Conservation (phyloP, 305 asterid species). For the Petunia hybrid region DNA sequence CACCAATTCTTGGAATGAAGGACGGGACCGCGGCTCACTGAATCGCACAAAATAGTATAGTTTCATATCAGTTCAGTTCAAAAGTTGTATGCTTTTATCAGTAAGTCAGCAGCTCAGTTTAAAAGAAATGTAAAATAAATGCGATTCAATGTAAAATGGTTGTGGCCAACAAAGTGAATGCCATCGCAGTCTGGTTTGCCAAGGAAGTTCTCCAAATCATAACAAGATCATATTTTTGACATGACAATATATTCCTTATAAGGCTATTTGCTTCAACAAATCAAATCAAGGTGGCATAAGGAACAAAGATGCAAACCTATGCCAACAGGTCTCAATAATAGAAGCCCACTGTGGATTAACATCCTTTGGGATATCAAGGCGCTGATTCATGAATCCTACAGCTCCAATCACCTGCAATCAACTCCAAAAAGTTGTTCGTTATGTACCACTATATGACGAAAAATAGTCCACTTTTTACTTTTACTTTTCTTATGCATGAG, state of each 20-base stretch:
- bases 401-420: slow-evolving; percentile 86
- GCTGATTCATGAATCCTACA: slow-evolving; percentile 97
- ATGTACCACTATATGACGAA: slow-evolving; percentile 22
- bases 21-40: slow-evolving; percentile 86
- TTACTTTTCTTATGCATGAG: not conserved
- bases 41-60: slow-evolving; percentile 28
- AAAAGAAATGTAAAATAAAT: not conserved
- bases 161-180: not conserved
- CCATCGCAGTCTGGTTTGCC: not conserved
- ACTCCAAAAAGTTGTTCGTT: slow-evolving; percentile 18
- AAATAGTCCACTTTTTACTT: not conserved
- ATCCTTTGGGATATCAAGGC: slow-evolving; percentile 79
- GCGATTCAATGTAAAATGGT: slow-evolving; percentile 16
- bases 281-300: not conserved
- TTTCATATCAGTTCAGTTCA: not conserved
- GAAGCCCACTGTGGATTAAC: slow-evolving; percentile 84
- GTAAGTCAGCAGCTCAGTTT: not conserved
- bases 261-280: slow-evolving; percentile 27
- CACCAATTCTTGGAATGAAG: slow-evolving; percentile 79
- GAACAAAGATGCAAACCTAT: slow-evolving; percentile 52
- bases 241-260: not conserved
- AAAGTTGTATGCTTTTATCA: not conserved
- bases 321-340: slow-evolving; percentile 89
- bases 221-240: not conserved
- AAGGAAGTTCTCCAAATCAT: not conserved